These are phyloP conservation scores for Syncephalastrum sp. DNA, from an alignment of 371 early-diverging fungal species.

Conservation along the genomic window DNA sequence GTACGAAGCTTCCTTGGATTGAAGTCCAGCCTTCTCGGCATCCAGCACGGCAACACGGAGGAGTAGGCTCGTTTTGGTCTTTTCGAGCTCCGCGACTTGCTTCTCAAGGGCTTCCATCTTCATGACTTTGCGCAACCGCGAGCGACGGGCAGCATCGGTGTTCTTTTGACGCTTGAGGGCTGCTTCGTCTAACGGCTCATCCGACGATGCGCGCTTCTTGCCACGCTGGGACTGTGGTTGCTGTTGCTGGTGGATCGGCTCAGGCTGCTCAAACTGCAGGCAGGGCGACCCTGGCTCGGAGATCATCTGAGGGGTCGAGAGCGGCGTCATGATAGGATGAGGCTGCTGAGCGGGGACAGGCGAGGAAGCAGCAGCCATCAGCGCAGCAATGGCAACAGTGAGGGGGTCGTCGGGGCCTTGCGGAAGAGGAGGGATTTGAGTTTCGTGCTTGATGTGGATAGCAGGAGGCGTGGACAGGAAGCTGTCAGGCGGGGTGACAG, in stretches of 20 bases:
- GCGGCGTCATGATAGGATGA: background rate
- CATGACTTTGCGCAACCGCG: constrained; percentile 78
- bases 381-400: background rate
- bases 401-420: background rate
- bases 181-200: constrained; percentile 44
- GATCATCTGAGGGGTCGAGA: constrained; percentile 1
- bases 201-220: background rate
- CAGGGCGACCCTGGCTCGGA: too few species aligned
- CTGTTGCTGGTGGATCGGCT: too few species aligned
- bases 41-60: constrained; percentile 68
- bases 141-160: constrained; percentile 90
- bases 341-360: background rate
- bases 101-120: constrained; percentile 77
- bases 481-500: too few species aligned
- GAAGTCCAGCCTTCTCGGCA: constrained; percentile 54
- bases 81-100: constrained; percentile 69
- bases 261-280: too few species aligned
- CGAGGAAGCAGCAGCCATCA: background rate
- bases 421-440: too few species aligned
- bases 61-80: constrained; percentile 60
- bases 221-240: too few species aligned
- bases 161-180: constrained; percentile 78
- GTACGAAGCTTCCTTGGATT: constrained; percentile 59
- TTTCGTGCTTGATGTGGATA: too few species aligned
- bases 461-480: too few species aligned